Evolutionary conservation across 116 monocot species (phyloP), one percentile per base, ranked within the genome.

Genomic region (Zostera marina): DNA sequence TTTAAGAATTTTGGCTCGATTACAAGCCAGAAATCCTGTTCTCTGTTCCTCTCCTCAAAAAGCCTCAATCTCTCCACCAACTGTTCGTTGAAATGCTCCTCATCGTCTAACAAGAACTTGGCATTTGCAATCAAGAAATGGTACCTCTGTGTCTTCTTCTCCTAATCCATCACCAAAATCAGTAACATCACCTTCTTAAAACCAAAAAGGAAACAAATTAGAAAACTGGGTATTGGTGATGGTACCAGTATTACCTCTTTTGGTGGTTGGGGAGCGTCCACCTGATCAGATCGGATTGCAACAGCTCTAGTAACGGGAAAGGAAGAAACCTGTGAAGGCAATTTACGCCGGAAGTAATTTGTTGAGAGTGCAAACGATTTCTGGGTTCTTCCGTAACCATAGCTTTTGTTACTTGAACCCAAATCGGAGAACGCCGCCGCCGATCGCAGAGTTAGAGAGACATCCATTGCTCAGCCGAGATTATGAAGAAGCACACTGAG

Each of bases 51-150:
- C 77, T 96, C 89, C 38, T 59, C 74, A 42, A 65, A 96, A 41
- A 52, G 54, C 22, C 89, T 60, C 8, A 66, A 73, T 66, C 67
- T 73, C 84, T 96, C 96, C 11, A 58, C 67, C 44, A 96, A 24
- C 61, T 69, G 74, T 74, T 96, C 96, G 61, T 70, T 54, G 79
- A 96, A 96, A 63, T 96, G 96, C 69, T 96, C 96, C 77, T 96
- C 96, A 72, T 96, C 96, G 54, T 96, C 96, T 57, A 96, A 67
- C 96, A 96, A 85, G 79, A 96, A 96, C 69, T 96, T 96, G 8
- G 89, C 96, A 70, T 96, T 96, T 13, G 96, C 96, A 67, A 96
- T 89, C 56, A 96, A 0, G 44, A 96, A 96, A 61, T 85, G 58
- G 70, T 96, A 96, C 63, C 42, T 82, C 63, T n/a, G 75, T 22